Conservation (phyloP, 164 flowering plant species). For the Liriodendron chinense region DNA sequence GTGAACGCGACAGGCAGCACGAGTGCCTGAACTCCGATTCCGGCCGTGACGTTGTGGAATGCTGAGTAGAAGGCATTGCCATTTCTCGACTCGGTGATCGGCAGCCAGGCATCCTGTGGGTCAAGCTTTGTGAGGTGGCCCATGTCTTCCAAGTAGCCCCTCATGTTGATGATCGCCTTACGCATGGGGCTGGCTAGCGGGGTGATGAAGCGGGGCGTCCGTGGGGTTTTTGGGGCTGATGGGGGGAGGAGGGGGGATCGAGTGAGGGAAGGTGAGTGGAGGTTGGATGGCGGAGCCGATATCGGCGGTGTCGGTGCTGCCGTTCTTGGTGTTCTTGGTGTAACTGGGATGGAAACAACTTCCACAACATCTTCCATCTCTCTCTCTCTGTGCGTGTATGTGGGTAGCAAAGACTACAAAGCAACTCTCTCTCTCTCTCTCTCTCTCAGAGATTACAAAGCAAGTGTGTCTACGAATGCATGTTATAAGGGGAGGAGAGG, state of each 20-base stretch:
- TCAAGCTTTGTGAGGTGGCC: conserved; percentile 54
- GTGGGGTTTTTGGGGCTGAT: conserved; percentile 6
- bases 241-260: conserved; percentile 22
- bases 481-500: too few relatives aligned
- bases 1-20: conserved; percentile 74
- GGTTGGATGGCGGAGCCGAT: conserved; percentile 24
- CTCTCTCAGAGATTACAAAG: too few relatives aligned
- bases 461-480: too few relatives aligned
- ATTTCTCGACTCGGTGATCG: conserved; percentile 78
- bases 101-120: conserved; percentile 74
- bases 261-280: conserved; percentile 25
- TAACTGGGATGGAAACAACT: conserved; percentile 14
- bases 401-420: too few relatives aligned
- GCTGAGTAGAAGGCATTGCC: conserved; percentile 67
- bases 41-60: conserved; percentile 66
- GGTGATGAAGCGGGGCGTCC: conserved; percentile 30
- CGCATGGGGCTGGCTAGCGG: conserved; percentile 56
- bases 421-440: too few relatives aligned
- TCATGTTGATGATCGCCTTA: conserved; percentile 46
- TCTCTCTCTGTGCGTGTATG: too few relatives aligned
- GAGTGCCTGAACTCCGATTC: conserved; percentile 80
- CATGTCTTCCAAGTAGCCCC: conserved; percentile 43
- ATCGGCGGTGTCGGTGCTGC: conserved; percentile 10
- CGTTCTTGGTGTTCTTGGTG: conserved; percentile 7
- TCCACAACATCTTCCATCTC: conserved; percentile 10